Percentiles rank a stretch among this genome's conserved stretches.
phyloP scores from a whole-genome alignment of 306 rosid genomes.

The Erythrophleum fordii region DNA sequence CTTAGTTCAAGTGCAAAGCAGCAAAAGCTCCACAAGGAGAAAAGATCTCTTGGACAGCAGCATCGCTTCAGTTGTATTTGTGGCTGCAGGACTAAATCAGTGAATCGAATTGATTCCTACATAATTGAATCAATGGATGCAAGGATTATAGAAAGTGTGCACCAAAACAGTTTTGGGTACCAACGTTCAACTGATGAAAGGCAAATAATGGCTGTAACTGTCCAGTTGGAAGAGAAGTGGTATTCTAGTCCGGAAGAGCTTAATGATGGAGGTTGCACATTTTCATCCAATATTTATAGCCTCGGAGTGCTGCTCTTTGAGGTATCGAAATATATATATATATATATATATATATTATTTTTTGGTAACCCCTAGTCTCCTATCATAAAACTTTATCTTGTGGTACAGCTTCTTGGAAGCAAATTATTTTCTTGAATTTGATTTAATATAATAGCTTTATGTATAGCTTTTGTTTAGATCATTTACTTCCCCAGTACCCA shows the following conservation, averaged over 20 bases:
- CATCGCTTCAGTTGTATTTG: conserved; percentile 19
- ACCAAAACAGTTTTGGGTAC: conserved; percentile 31
- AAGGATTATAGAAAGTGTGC: conserved; percentile 34
- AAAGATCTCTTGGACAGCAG: conserved; percentile 40
- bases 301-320: conserved; percentile 81
- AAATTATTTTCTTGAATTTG: conserved; percentile 12
- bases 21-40: conserved; percentile 46
- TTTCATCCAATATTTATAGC: conserved; percentile 66
- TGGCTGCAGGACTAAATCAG: conserved; percentile 23
- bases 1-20: conserved; percentile 44
- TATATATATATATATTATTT: neutral
- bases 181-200: conserved; percentile 34
- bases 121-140: conserved; percentile 28
- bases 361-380: neutral
- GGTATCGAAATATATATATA: conserved; percentile 55
- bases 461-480: neutral
- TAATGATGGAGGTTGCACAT: conserved; percentile 46
- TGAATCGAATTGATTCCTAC: conserved; percentile 32
- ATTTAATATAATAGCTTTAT: neutral
- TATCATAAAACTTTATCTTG: conserved; percentile 1
- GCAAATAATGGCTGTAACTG: conserved; percentile 33
- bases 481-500: neutral
- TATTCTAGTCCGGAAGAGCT: conserved; percentile 68
- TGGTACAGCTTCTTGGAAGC: conserved; percentile 10
- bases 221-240: conserved; percentile 65